Percentiles rank a stretch among this genome's conserved stretches.
Evolutionary conservation across 2,329 filamentous ascomycete species (phyloP).

Genomic region (Grosmannia clavigera): DNA sequence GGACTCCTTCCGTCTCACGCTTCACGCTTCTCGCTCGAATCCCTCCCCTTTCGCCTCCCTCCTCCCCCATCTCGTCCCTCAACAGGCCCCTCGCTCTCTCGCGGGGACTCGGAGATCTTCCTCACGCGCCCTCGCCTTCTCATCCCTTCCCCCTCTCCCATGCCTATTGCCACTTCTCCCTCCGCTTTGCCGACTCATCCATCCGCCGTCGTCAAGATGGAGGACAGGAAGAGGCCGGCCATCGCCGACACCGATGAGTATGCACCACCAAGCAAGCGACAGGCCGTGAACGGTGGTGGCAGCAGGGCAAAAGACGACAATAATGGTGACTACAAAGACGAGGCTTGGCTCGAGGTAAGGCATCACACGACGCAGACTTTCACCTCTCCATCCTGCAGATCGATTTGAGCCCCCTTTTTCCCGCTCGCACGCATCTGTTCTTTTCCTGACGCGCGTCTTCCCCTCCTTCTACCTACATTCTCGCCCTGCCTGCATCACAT

Average conservation of each 20-base stretch:
- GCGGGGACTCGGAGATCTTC: background rate
- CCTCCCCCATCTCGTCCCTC: slow-evolving; percentile 2
- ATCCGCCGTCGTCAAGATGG: slow-evolving; percentile 88
- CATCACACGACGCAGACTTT: slow-evolving; percentile 20
- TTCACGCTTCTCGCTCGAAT: background rate
- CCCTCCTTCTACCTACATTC: background rate
- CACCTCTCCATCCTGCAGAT: slow-evolving; percentile 1
- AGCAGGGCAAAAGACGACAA: slow-evolving; percentile 39
- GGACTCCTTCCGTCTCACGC: background rate
- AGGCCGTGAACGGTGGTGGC: slow-evolving; percentile 69
- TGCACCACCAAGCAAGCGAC: slow-evolving; percentile 82
- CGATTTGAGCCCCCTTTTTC: background rate
- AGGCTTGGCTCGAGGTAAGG: slow-evolving; percentile 54
- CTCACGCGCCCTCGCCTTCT: slow-evolving; percentile 19
- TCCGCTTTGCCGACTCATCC: slow-evolving; percentile 55
- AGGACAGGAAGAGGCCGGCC: slow-evolving; percentile 96
- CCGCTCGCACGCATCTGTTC: background rate
- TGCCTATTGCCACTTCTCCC: slow-evolving; percentile 71
- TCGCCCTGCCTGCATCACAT: too few relatives aligned
- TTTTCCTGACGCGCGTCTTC: background rate
- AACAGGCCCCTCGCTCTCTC: background rate
- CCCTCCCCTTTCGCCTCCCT: background rate
- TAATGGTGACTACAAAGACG: slow-evolving; percentile 42
- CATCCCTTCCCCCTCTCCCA: slow-evolving; percentile 46
- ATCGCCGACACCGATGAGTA: slow-evolving; percentile 68